Base-by-base conservation (phyloP, 148 eudicot genomes). In the Fagopyrum homotropicum region DNA sequence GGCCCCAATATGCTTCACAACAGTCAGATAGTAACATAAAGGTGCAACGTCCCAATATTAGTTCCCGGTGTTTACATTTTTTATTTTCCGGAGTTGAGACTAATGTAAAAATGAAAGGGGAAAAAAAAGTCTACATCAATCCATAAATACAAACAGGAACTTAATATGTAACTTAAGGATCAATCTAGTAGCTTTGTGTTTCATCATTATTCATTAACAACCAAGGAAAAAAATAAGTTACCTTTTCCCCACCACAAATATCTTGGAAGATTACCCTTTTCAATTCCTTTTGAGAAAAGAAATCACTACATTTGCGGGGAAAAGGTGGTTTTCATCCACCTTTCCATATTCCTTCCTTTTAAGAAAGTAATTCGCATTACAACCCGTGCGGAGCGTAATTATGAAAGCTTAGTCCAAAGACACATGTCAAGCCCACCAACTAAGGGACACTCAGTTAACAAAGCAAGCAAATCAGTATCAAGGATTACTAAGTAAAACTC, bases 401-500 rank as follows among this genome's bases (percentile, higher is more conserved):
- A 49, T 72, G 40, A 49, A 72, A 17, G 52, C 5, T 19, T 17
- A 46, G 43, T 7, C 52, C 43, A 19, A 72, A 72, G 3, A 54
- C 51, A 47, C 74, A 46, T 19, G 40, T 19, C 74, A 72, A 72
- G 19, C 14, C 74, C 54, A 45, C 40, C 74, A 70, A 44, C 73
- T 16, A 72, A 40, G 74, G 17, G 29, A 45, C 73, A 26, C 40
- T 17, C 4, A 72, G 51, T 72, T 47, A 5, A 46, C 55, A 72
- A 72, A 47, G 73, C 16, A 63, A 63, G 69, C 69, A 30, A 63
- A 9, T 63, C 14, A 29, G 45, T 63, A 63, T 35, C 40, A 35
- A 35, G 1, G 3, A 35, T 35, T 63, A 10, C 6, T n/a, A 43
- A 66, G 71, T 66, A 66, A 35, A 63, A 11, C 35, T 9, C 69